Base-by-base conservation (phyloP, 1,284 basidiomycete species). In the Neonothopanus nambi region DNA sequence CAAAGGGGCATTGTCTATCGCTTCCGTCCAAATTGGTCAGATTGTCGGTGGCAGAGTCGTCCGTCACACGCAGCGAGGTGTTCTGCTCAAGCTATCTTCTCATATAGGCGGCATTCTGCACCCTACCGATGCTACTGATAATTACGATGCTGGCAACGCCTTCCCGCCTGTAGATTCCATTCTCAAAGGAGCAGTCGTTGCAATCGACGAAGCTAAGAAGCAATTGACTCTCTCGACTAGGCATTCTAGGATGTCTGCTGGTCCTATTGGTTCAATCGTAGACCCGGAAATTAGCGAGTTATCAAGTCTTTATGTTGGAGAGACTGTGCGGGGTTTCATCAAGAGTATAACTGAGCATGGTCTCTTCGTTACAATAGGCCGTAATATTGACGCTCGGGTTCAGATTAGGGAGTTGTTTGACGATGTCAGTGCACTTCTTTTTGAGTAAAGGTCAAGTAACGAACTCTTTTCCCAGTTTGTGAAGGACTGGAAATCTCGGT, bases 351-450 rank as follows among this genome's bases (percentile, higher is more conserved):
- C 86, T 18, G 88, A 93, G 47, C 85, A 89, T 63, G 96, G 96
- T 13, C 68, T 99, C n/a, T 98, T 97, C 64, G 92, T 99, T 3
- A 84, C 84, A 37, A 71, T 99, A 20, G 93, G 93, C 15, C 82
- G 89, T 46, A 81, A 81, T 45, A 74, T 97, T 30, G 92, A 94
- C 63, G 95, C 91, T 50, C 85, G 96, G 20, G 88, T 98, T 21
- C 94, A 96, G 71, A 98, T 98, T 67, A 89, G 84, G 67, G 93
- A 98, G 71, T 79, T 97, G 28, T 93, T 96, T 67, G 89, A 95
- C 68, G 87, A 93, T 65, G 93, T 94, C 58, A 54, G 83, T 65
- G 24, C 18, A 8, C 11, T 24, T 43, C 41, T 46, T 7, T 28
- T 33, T 37, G 28, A 37, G 36, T 30, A 49, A 5, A 38, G 24